These are phyloP conservation scores for Ogataea nonfermentans DNA, from an alignment of 805 yeast species.

Conservation along the genomic window DNA sequence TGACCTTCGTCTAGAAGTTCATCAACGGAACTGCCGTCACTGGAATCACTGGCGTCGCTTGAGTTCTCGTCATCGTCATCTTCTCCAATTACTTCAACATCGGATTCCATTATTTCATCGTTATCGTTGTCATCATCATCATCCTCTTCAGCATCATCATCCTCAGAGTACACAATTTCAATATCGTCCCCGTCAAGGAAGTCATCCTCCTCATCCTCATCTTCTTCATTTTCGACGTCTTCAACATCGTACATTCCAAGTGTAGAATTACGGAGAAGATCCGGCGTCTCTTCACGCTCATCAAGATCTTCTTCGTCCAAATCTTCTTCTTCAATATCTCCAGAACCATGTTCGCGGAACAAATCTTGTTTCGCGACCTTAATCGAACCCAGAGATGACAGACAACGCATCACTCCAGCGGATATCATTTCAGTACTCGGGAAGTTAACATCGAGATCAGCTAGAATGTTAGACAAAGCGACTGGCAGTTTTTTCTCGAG, in stretches of 20 bases:
- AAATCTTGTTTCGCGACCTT: conserved; percentile 55
- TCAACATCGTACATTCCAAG: conserved; percentile 91
- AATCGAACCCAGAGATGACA: conserved; percentile 55
- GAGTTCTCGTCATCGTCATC: conserved; percentile 24
- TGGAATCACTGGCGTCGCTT: conserved; percentile 14
- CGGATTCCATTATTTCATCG: conserved; percentile 13
- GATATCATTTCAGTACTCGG: conserved; percentile 62
- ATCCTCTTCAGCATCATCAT: conserved; percentile 21
- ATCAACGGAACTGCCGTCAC: conserved; percentile 23
- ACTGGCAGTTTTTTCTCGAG: conserved; percentile 64
- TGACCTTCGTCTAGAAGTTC: conserved; percentile 27
- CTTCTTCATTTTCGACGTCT: conserved; percentile 47
- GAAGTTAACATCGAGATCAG: conserved; percentile 69
- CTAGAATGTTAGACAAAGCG: conserved; percentile 56
- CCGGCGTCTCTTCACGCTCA: conserved; percentile 69
- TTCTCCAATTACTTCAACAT: conserved; percentile 22
- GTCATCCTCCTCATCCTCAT: conserved; percentile 31
- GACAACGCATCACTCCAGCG: conserved; percentile 56
- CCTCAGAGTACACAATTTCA: conserved; percentile 31
- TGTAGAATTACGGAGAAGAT: conserved; percentile 82
- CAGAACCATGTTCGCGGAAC: conserved; percentile 43
- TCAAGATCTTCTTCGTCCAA: conserved; percentile 63
- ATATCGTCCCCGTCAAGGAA: conserved; percentile 33
- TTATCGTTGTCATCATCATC: conserved; percentile 17
- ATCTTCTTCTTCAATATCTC: conserved; percentile 52